phyloP scores from a whole-genome alignment of 1,284 basidiomycete genomes.

The Polyporus tsugae region DNA sequence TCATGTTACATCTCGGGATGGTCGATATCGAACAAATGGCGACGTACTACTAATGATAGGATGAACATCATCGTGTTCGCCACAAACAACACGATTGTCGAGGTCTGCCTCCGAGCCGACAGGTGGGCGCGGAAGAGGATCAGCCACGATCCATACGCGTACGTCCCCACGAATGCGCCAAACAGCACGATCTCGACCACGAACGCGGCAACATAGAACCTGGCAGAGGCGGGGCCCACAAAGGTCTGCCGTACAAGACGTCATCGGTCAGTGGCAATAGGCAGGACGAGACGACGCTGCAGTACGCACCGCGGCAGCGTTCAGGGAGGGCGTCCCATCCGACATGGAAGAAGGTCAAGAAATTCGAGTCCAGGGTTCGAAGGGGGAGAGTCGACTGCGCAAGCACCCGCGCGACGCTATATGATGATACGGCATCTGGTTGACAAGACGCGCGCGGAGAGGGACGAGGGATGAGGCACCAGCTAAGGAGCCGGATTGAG shows the following conservation, averaged over 20 bases:
- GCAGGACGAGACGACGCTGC: background rate
- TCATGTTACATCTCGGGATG: background rate
- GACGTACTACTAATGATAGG: constrained; percentile 14
- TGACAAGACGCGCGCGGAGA: background rate
- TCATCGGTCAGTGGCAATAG: too few relatives aligned
- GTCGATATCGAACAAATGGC: background rate
- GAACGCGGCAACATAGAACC: constrained; percentile 16
- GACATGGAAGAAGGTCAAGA: constrained; percentile 12
- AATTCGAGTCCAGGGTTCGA: background rate
- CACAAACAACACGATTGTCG: constrained; percentile 11
- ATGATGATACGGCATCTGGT: background rate
- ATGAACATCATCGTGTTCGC: constrained; percentile 20
- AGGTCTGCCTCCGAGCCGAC: constrained; percentile 14
- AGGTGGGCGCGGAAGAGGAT: constrained; percentile 12
- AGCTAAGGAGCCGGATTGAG: background rate
- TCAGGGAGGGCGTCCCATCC: constrained; percentile 13
- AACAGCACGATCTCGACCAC: constrained; percentile 12
- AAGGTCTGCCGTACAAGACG: constrained; percentile 11
- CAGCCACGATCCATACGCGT: constrained; percentile 14
- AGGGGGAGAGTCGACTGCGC: too few relatives aligned
- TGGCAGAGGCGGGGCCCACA: constrained; percentile 11
- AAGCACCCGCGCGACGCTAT: background rate
- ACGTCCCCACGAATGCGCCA: constrained; percentile 12
- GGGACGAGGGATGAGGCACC: background rate
- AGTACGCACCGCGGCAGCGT: constrained; percentile 17